These are phyloP conservation scores for Solanum lycopersicoides DNA, from an alignment of 257 asterid species.

Conservation along the genomic window DNA sequence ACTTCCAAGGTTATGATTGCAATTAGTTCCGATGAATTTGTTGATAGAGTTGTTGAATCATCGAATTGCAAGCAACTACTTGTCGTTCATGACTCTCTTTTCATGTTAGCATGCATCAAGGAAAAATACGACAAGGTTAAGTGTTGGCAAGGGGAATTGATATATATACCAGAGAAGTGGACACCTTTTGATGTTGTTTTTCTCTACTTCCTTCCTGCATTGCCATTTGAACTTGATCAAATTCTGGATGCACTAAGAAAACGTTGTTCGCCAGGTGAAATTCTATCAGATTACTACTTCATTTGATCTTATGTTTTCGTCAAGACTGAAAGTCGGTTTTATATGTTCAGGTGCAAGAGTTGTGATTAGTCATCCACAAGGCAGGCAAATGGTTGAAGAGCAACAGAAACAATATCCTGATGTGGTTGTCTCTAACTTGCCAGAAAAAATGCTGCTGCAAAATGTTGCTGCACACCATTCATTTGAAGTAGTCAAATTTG, in stretches of 20 bases:
- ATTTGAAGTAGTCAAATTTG: slow-evolving; percentile 40
- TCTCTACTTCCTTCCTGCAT: slow-evolving; percentile 77
- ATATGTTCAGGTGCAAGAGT: slow-evolving; percentile 58
- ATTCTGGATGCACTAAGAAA: slow-evolving; percentile 56
- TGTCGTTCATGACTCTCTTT: slow-evolving; percentile 65
- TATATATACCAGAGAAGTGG: slow-evolving; percentile 66
- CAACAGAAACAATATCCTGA: slow-evolving; percentile 49
- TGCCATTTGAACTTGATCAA: slow-evolving; percentile 46
- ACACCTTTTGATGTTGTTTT: slow-evolving; percentile 54
- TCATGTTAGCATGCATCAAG: slow-evolving; percentile 65
- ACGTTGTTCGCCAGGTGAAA: slow-evolving; percentile 60
- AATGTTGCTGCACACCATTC: slow-evolving; percentile 34
- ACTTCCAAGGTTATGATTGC: slow-evolving; percentile 64
- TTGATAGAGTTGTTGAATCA: slow-evolving; percentile 47
- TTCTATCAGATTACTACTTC: neutral
- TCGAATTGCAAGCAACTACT: slow-evolving; percentile 49
- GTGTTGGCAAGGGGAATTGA: slow-evolving; percentile 90
- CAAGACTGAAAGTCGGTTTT: neutral
- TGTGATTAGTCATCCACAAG: slow-evolving; percentile 76
- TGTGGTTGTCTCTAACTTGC: slow-evolving; percentile 50
- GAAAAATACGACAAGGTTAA: slow-evolving; percentile 57
- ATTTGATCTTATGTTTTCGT: neutral
- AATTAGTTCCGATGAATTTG: slow-evolving; percentile 65
- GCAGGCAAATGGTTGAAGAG: slow-evolving; percentile 50
- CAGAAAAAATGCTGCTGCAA: slow-evolving; percentile 31